Evolutionary conservation across 345 rosid species (phyloP), one percentile per base, ranked within the genome.

Genomic region (Schrenkiella parvula): DNA sequence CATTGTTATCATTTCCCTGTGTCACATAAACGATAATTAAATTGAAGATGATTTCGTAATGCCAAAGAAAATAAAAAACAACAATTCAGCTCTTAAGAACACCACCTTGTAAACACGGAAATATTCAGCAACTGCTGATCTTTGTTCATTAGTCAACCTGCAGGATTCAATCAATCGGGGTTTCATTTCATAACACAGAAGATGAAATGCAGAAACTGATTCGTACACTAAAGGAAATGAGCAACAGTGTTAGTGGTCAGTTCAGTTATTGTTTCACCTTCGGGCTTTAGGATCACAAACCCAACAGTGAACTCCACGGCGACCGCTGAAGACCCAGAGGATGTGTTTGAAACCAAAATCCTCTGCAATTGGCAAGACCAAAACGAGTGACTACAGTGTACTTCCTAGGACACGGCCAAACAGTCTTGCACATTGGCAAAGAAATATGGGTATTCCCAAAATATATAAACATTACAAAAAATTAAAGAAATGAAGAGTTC

Each of bases 281-380:
- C 97, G 87, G 44, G 97, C 98, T 87, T 84, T 89, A 42, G 84
- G 84, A 81, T 93, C 97, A 81, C 95, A 93, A 80, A 89, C 96
- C 99, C 97, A 93, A 79, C 96, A 93, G 63, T 93, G 97, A 70
- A 93, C 97, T 70, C 98, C 97, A 79, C 95, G 95, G 0, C 98
- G 88, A 8, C 98, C 98, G 56, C 97, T 93, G 62, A 78, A 93
- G 61, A 85, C 97, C 97, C 98, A 93, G 55, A 93, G 96, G 34
- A 86, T 75, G 71, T 93, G 97, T 70, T 71, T 81, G 78, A 93
- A 90, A 77, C 98, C 96, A 85, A 90, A 90, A 74, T 89, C 98
- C 81, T 86, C 98, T 89, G 86, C 88, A 76, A 35, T 79, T 44
- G 39, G 43, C 29, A 41, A 64, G 5, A 59, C 9, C 32, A 64